phyloP scores from a whole-genome alignment of 192 early-diverging fungal genomes.

The Umbelopsis isabellina region DNA sequence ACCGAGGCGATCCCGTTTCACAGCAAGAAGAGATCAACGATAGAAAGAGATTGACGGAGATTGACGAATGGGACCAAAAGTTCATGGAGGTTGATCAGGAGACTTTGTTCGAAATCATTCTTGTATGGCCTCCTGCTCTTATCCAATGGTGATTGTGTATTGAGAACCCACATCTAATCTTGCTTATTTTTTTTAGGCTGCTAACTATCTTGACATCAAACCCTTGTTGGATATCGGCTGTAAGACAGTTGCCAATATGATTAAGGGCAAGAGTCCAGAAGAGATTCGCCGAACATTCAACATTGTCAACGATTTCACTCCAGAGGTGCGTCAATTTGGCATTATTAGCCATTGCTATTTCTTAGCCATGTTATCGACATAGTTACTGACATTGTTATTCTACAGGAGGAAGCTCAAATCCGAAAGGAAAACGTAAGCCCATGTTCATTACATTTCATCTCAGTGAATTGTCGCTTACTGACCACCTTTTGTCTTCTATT shows the following conservation, averaged over 20 bases:
- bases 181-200: constrained; percentile 48
- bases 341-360: neutral
- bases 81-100: constrained; percentile 83
- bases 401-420: constrained; percentile 86
- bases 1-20: constrained; percentile 65
- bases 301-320: constrained; percentile 94
- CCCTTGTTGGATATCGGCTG: constrained; percentile 95
- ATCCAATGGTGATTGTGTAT: neutral
- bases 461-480: neutral
- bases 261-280: constrained; percentile 92
- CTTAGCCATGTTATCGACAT: neutral
- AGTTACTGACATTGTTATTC: neutral
- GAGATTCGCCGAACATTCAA: constrained; percentile 97
- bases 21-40: constrained; percentile 54
- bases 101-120: constrained; percentile 79
- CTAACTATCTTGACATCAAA: constrained; percentile 96
- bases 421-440: constrained; percentile 68
- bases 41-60: constrained; percentile 70
- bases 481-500: constrained; percentile 1
- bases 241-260: constrained; percentile 98
- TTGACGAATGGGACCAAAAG: constrained; percentile 80
- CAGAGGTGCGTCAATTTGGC: constrained; percentile 51
- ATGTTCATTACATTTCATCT: constrained; percentile 9
- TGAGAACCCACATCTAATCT: neutral
- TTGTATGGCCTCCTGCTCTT: constrained; percentile 39